These are phyloP conservation scores for Penicillium sclerotiorum DNA, from an alignment of 2,329 filamentous ascomycete species.

Conservation along the genomic window DNA sequence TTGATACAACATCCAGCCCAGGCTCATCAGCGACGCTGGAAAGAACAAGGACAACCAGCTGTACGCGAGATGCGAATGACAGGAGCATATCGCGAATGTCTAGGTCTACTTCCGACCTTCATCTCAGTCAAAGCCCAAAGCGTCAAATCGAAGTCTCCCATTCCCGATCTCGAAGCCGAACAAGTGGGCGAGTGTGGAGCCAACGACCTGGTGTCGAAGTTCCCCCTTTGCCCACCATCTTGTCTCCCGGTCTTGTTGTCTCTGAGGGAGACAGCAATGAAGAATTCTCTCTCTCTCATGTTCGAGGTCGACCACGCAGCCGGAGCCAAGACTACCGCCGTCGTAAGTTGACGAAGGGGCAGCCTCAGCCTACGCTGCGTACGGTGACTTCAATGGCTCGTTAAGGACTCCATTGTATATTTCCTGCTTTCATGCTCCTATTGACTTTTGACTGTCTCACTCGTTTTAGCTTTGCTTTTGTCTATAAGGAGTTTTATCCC, in stretches of 20 bases:
- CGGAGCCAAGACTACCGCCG: slow-evolving; percentile 27
- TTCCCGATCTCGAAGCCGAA: slow-evolving; percentile 20
- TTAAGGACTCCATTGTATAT: background rate
- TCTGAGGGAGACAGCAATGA: slow-evolving; percentile 1
- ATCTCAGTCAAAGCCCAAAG: background rate
- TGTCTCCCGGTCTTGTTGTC: slow-evolving; percentile 17
- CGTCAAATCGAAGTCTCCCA: background rate
- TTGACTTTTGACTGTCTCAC: no score
- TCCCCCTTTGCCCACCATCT: slow-evolving; percentile 24
- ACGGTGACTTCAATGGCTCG: slow-evolving; percentile 17
- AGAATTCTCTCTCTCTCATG: slow-evolving; percentile 10
- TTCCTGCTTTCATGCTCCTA: background rate
- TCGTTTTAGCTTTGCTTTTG: background rate
- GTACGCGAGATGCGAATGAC: no score
- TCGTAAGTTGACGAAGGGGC: slow-evolving; percentile 21
- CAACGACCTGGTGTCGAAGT: slow-evolving; percentile 20
- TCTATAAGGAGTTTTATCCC: background rate
- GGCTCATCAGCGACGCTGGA: slow-evolving; percentile 10
- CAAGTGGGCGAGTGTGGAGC: slow-evolving; percentile 17
- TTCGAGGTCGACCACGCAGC: slow-evolving; percentile 28
- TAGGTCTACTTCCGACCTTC: slow-evolving; percentile 17
- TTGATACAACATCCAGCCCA: slow-evolving; percentile 4
- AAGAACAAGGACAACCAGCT: background rate
- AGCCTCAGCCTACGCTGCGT: slow-evolving; percentile 15
- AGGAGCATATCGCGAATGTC: slow-evolving; percentile 5